Percentiles rank a stretch among this genome's conserved stretches.
phyloP scores from a whole-genome alignment of 1,139 yeast genomes.

The Martiniozyma asiatica region DNA sequence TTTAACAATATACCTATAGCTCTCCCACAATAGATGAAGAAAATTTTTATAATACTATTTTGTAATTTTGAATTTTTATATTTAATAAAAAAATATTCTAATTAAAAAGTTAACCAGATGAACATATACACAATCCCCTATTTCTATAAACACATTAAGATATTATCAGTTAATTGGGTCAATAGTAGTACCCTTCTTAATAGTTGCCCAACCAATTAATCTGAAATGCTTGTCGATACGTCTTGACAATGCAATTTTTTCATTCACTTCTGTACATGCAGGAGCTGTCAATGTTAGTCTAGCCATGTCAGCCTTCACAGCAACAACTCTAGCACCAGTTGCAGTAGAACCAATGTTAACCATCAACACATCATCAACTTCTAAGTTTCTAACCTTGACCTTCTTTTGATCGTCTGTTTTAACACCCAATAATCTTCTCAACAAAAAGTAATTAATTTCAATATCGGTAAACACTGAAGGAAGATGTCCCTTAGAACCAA shows the following conservation, averaged over 20 bases:
- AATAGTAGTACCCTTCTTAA: conserved; percentile 85
- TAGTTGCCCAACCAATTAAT: conserved; percentile 99
- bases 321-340: conserved; percentile 97
- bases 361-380: conserved; percentile 93
- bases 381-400: conserved; percentile 91
- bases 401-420: conserved; percentile 97
- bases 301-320: conserved; percentile 99
- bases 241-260: conserved; percentile 96
- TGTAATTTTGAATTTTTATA: conserved; percentile 1
- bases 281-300: conserved; percentile 94
- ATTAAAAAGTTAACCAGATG: conserved; percentile 6
- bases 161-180: conserved; percentile 41
- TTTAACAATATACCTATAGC: conserved; percentile 18
- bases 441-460: conserved; percentile 91
- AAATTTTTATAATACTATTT: not conserved
- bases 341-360: conserved; percentile 99
- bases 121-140: conserved; percentile 6
- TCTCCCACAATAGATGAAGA: not conserved
- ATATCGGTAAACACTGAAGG: conserved; percentile 96
- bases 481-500: conserved; percentile 91
- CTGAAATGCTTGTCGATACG: conserved; percentile 99
- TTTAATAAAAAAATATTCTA: not conserved
- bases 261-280: conserved; percentile 96
- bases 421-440: conserved; percentile 95
- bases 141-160: not conserved